Percentiles rank a stretch among this genome's conserved stretches.
These are phyloP conservation scores for Falciphora oryzae DNA, from an alignment of 2,329 filamentous ascomycete genomes.

Conservation along the genomic window DNA sequence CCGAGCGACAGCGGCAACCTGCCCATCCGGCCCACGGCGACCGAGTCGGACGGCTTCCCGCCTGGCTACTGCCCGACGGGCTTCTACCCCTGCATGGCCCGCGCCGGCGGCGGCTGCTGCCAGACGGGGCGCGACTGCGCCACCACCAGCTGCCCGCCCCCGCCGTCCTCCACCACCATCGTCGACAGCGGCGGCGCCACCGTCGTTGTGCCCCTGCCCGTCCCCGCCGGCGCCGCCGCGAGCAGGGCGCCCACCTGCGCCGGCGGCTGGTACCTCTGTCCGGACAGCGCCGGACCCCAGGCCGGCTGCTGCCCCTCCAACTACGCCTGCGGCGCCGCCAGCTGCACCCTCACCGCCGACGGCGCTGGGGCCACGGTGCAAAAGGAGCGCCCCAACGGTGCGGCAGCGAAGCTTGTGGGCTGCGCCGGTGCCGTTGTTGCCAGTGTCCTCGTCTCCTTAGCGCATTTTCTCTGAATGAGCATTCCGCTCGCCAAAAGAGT, in stretches of 20 bases:
- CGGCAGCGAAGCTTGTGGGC: background rate
- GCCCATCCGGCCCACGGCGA: constrained; percentile 42
- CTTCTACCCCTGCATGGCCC: constrained; percentile 85
- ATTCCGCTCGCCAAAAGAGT: no score
- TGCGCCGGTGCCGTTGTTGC: background rate
- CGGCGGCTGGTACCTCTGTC: constrained; percentile 71
- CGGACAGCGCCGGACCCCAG: constrained; percentile 48
- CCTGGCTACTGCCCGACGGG: constrained; percentile 68
- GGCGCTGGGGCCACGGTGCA: constrained; percentile 51
- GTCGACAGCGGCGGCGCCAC: constrained; percentile 52
- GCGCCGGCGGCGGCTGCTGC: constrained; percentile 80
- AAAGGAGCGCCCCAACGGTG: constrained; percentile 39
- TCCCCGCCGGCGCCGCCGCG: constrained; percentile 32
- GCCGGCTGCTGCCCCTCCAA: constrained; percentile 82
- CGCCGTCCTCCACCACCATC: constrained; percentile 56
- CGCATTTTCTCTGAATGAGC: background rate
- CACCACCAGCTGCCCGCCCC: constrained; percentile 68
- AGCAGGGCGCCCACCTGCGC: constrained; percentile 53
- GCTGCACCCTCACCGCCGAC: constrained; percentile 56
- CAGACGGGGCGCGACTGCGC: constrained; percentile 81
- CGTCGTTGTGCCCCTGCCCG: constrained; percentile 56
- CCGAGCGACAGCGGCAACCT: constrained; percentile 33
- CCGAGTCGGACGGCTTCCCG: constrained; percentile 30
- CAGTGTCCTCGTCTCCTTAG: background rate
- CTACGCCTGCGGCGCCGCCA: constrained; percentile 65